A percentile compares a stretch with the other conserved stretches of the same genome.
phyloP scores from a whole-genome alignment of 2,329 filamentous ascomycete genomes.

The Harringtonia aguacate region DNA sequence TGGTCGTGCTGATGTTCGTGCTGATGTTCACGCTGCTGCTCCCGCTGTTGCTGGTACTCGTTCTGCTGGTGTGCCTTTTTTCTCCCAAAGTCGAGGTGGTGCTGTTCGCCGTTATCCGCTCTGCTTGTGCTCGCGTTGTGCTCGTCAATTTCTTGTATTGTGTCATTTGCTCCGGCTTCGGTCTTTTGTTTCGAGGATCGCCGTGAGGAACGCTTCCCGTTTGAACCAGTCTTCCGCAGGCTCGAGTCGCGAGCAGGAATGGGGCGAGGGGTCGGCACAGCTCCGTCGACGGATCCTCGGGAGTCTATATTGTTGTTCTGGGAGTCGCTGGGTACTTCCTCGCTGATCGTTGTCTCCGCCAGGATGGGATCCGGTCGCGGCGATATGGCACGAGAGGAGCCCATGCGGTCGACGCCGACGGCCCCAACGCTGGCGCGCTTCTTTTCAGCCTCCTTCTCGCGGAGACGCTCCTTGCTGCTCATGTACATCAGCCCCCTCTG shows the following conservation, averaged over 20 bases:
- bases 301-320: slow-evolving; percentile 15
- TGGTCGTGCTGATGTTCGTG: background rate
- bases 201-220: slow-evolving; percentile 41
- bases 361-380: slow-evolving; percentile 36
- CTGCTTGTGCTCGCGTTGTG: background rate
- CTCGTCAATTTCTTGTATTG: slow-evolving; percentile 22
- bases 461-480: slow-evolving; percentile 58
- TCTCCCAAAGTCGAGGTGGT: background rate
- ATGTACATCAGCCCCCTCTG: slow-evolving; percentile 59
- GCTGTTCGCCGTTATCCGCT: background rate
- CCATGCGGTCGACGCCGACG: slow-evolving; percentile 23
- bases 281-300: slow-evolving; percentile 15
- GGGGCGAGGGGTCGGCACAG: slow-evolving; percentile 30
- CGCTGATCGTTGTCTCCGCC: slow-evolving; percentile 42
- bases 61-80: background rate
- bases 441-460: slow-evolving; percentile 51
- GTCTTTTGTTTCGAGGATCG: slow-evolving; percentile 36
- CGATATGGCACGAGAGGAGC: slow-evolving; percentile 17
- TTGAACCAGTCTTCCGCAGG: slow-evolving; percentile 43
- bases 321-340: slow-evolving; percentile 35
- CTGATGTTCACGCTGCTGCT: background rate
- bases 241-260: slow-evolving; percentile 63
- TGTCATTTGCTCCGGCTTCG: slow-evolving; percentile 23
- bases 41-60: background rate
- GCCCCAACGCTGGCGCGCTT: slow-evolving; percentile 39